Evolutionary conservation across 2,329 filamentous ascomycete genomes (phyloP).

Genomic region (Colletotrichum viniferum): DNA sequence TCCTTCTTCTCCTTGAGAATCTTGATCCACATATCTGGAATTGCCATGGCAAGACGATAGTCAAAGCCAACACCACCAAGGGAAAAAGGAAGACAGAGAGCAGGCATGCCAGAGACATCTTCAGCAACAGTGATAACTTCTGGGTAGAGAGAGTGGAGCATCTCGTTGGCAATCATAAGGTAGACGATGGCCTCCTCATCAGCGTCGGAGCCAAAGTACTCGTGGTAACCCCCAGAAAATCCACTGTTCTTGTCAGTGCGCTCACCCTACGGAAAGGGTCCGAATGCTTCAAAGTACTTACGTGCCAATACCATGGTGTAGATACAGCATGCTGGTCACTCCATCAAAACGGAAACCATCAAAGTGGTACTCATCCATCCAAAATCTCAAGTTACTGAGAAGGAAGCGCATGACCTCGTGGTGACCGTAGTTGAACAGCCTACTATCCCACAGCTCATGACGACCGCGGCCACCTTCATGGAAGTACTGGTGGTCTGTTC

Average conservation of each 20-base stretch:
- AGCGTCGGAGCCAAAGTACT: slow-evolving; percentile 89
- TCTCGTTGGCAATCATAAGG: slow-evolving; percentile 94
- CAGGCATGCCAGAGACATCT: slow-evolving; percentile 98
- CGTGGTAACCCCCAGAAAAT: slow-evolving; percentile 97
- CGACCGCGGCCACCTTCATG: slow-evolving; percentile 83
- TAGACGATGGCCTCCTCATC: slow-evolving; percentile 96
- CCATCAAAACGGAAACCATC: slow-evolving; percentile 98
- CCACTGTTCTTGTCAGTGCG: slow-evolving; percentile 61
- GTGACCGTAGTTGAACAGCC: slow-evolving; percentile 94
- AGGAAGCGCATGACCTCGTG: slow-evolving; percentile 97
- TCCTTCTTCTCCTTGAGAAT: slow-evolving; percentile 93
- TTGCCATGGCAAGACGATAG: slow-evolving; percentile 95
- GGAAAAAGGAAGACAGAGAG: slow-evolving; percentile 84
- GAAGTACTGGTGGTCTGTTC: slow-evolving; percentile 94
- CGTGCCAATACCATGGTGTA: slow-evolving; percentile 96
- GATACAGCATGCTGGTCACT: slow-evolving; percentile 97
- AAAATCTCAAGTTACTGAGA: slow-evolving; percentile 93
- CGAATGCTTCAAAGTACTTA: slow-evolving; percentile 52
- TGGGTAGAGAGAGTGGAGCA: slow-evolving; percentile 91
- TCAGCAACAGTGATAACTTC: slow-evolving; percentile 91
- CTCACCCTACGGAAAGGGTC: not conserved
- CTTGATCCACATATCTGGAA: slow-evolving; percentile 99
- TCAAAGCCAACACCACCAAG: slow-evolving; percentile 95
- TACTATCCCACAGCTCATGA: slow-evolving; percentile 95
- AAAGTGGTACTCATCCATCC: slow-evolving; percentile 98